Evolutionary conservation across 768 basidiomycete genomes (phyloP), one percentile per base, ranked within the genome.

Genomic region (Trametes cingulata): DNA sequence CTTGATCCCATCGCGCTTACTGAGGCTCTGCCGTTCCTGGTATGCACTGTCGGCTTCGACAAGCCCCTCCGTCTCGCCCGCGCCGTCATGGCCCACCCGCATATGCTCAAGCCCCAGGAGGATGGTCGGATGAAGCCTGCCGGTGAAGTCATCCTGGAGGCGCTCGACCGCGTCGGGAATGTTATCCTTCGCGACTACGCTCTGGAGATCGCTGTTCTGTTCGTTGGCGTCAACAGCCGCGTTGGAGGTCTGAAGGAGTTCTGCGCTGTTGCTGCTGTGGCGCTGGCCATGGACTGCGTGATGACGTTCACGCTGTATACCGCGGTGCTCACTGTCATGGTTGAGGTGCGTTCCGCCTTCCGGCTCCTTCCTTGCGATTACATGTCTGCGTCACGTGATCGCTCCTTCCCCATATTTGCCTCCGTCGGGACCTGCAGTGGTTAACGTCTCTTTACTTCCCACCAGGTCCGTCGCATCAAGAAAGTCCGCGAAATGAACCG

Each of bases 21-120:
- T 10, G 97, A 99, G 73, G 96, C 97, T 0, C 83, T 99, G 0
- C 97, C 97, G 0, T 98, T 98, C 86, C 80, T 98, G 48, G 95
- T 99, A 36, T 96, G 96, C 73, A 97, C 95, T 1, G 87, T 99
- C 60, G 96, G 96, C 7, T 99, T 98, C 73, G 97, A 99, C 76
- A 98, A 99, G 73, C 96, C 95, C 0, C 86, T 96, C 46, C 85
- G 92, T 7, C 86, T 99, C 24, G 95, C 95, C 2, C 82, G 88
- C 13, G 89, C 94, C 2, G 91, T 98, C 15, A 93, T 98, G 75
- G 82, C 85, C 27, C 91, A 95, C 66, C 91, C 90, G 2, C 83
- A 90, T 24, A 66, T 69, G 42, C 60, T 72, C 51, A 67, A 67
- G 42, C 72, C 72, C 12, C 71, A 72, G 40, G 68, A 71, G 43